Base-by-base conservation (phyloP, 1,284 basidiomycete genomes). In the Heterobasidion occidentale region DNA sequence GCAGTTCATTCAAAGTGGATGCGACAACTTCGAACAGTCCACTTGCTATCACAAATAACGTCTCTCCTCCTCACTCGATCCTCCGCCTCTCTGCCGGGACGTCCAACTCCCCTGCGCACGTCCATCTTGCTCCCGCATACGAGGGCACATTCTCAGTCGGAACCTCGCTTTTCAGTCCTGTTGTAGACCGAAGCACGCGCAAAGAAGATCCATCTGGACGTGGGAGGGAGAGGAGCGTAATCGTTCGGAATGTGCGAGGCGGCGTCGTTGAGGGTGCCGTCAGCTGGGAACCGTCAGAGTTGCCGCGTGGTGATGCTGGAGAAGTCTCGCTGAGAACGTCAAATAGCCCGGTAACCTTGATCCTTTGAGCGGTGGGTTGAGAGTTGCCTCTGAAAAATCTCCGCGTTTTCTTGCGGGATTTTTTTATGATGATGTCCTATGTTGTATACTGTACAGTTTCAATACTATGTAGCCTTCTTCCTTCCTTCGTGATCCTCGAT, bases 111-210 rank as follows among this genome's bases (percentile, higher is more conserved):
- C 66, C 61, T 1, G 67, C 71, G 2, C 53, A 61, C 27, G 69
- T 74, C 9, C 51, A 59, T 35, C 68, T 79, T 4, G 68, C 74
- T 54, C 56, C 63, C 42, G 70, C 77, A 2, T 79, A 70, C 58
- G 77, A 82, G 58, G 80, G 77, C n/a, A 57, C 57, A 2, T 78
- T 78, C 64, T 59, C 60, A n/a, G 60, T 72, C 56, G 35, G 60
- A 50, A 68, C 71, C 36, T 62, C 65, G 9, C 53, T 67, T 34
- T 49, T 67, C 46, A 62, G 59, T 5, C 59, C 67, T 0, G 59
- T 55, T 11, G 51, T 69, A 11, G 50, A 71, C 6, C 64, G 56
- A 5, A 47, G 65, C 47, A 53, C 15, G 11, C 55, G 59, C 15
- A 64, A 61, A 11, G 68, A 69, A 48, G 77, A 80, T 57, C 77